Percentiles rank a stretch among this genome's conserved stretches.
These are phyloP conservation scores for Colletotrichum navitas DNA, from an alignment of 2,329 filamentous ascomycete genomes.

Conservation along the genomic window DNA sequence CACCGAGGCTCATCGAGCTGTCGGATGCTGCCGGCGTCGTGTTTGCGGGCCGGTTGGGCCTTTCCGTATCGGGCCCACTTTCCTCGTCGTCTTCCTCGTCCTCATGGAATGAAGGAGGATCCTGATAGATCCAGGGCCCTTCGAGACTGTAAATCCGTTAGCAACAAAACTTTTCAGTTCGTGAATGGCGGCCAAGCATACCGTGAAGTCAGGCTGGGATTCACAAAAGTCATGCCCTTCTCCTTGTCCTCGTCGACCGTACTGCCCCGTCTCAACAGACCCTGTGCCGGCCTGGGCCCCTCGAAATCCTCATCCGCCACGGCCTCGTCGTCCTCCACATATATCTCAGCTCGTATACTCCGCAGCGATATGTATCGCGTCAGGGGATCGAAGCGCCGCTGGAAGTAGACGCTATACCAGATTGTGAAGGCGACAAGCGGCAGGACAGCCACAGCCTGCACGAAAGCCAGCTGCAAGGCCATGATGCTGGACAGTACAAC, in stretches of 20 bases:
- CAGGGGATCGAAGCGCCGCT: slow-evolving; percentile 84
- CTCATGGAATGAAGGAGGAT: slow-evolving; percentile 59
- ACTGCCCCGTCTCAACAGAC: slow-evolving; percentile 65
- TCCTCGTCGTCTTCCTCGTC: slow-evolving; percentile 31
- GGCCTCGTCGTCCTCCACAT: slow-evolving; percentile 52
- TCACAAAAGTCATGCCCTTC: slow-evolving; percentile 77
- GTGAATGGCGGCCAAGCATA: slow-evolving; percentile 54
- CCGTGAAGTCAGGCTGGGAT: slow-evolving; percentile 78
- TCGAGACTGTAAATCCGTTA: slow-evolving; percentile 64
- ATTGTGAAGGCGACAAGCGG: slow-evolving; percentile 85
- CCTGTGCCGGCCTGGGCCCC: slow-evolving; percentile 53
- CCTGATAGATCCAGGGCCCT: slow-evolving; percentile 76
- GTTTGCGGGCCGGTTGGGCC: slow-evolving; percentile 23
- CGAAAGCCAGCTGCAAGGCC: slow-evolving; percentile 79
- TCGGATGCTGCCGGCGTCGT: slow-evolving; percentile 52
- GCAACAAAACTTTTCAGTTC: background rate
- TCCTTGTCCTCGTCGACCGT: slow-evolving; percentile 81
- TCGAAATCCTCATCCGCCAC: slow-evolving; percentile 54
- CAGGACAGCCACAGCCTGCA: slow-evolving; percentile 77
- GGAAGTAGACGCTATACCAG: slow-evolving; percentile 91
- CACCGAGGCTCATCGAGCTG: slow-evolving; percentile 62
- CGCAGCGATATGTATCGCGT: slow-evolving; percentile 93
- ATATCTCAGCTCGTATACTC: slow-evolving; percentile 75
- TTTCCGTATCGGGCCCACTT: slow-evolving; percentile 23
- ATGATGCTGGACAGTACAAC: slow-evolving; percentile 90